phyloP scores from a whole-genome alignment of 495 filamentous ascomycete genomes.

The Neurospora sp. region DNA sequence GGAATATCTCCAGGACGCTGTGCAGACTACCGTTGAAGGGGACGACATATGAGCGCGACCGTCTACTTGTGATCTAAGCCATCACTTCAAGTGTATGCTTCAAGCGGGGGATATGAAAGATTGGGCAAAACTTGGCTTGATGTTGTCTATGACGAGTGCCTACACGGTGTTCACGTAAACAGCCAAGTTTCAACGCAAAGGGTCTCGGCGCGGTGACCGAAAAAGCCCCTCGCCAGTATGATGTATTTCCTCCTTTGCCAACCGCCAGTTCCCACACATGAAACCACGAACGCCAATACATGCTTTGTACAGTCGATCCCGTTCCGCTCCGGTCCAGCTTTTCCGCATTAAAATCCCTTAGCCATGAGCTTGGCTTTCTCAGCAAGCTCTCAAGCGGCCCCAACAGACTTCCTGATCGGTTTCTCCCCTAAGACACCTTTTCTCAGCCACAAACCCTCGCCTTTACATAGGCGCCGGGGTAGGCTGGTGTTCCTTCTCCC shows the following conservation, averaged over 20 bases:
- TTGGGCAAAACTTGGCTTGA: neutral
- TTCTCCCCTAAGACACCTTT: neutral
- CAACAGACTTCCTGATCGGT: neutral
- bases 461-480: constrained; percentile 11
- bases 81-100: neutral
- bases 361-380: neutral
- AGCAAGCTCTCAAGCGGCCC: neutral
- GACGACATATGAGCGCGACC: neutral
- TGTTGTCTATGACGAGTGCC: neutral
- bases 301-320: neutral
- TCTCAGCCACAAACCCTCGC: constrained; percentile 2
- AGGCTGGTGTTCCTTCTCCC: constrained; percentile 48
- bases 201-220: neutral
- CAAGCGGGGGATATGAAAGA: neutral
- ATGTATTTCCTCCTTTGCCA: neutral
- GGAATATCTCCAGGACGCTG: neutral
- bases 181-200: neutral
- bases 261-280: neutral
- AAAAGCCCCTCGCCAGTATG: neutral
- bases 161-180: neutral
- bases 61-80: neutral
- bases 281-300: neutral
- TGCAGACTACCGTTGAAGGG: neutral
- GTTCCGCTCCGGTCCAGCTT: neutral
- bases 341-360: neutral